Evolutionary conservation across 805 yeast species (phyloP).

Genomic region (Vanderwaltozyma polyspora): DNA sequence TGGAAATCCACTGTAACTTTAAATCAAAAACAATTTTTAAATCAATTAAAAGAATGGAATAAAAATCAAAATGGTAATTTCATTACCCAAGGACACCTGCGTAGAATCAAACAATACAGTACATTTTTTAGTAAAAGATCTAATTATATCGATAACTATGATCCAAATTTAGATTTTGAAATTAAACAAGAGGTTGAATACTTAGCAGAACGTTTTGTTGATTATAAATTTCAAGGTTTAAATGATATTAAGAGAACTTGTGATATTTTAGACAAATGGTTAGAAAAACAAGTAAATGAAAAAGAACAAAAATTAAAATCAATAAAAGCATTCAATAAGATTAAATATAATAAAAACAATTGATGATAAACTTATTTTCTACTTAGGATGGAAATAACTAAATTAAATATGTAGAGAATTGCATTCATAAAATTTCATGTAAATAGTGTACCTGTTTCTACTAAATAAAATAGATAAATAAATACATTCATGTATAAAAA

Average conservation of each 20-base stretch:
- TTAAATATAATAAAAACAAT: background rate
- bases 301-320: background rate
- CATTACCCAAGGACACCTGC: conserved; percentile 12
- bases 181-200: conserved; percentile 9
- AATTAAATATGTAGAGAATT: too few species aligned
- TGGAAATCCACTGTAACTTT: conserved; percentile 10
- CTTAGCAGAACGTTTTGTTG: conserved; percentile 12
- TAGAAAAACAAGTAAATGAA: conserved; percentile 1
- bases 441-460: too few species aligned
- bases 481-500: too few species aligned
- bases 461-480: too few species aligned
- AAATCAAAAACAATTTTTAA: conserved; percentile 8
- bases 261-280: conserved; percentile 14
- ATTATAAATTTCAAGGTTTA: conserved; percentile 16
- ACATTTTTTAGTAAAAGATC: background rate
- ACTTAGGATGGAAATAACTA: too few species aligned
- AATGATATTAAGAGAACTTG: conserved; percentile 9
- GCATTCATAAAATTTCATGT: too few species aligned
- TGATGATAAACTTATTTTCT: background rate
- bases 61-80: conserved; percentile 9
- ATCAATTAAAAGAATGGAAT: conserved; percentile 18
- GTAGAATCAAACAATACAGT: conserved; percentile 14
- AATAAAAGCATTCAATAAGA: background rate
- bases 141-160: background rate
- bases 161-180: conserved; percentile 2